Conservation (phyloP, 1,139 yeast genomes). For the Chernovozyma aurita region DNA sequence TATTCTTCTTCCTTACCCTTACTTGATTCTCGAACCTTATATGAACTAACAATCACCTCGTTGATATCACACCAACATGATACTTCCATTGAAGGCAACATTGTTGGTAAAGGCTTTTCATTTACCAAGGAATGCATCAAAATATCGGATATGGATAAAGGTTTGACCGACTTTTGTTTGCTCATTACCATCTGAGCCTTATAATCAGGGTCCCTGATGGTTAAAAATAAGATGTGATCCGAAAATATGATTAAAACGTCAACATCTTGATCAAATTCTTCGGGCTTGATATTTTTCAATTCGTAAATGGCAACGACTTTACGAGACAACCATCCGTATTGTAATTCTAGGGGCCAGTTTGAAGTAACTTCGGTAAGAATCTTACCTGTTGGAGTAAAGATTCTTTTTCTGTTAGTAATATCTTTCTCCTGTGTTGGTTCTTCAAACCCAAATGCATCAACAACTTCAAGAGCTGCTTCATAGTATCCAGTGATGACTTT, state of each 20-base stretch:
- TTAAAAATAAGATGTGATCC: slow-evolving; percentile 67
- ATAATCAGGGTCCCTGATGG: slow-evolving; percentile 39
- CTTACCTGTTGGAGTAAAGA: slow-evolving; percentile 90
- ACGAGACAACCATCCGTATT: slow-evolving; percentile 83
- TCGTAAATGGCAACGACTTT: slow-evolving; percentile 82
- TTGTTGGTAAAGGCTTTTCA: slow-evolving; percentile 65
- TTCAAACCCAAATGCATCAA: slow-evolving; percentile 75
- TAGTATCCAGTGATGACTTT: slow-evolving; percentile 31
- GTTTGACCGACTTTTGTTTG: slow-evolving; percentile 16
- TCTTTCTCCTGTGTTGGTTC: slow-evolving; percentile 21
- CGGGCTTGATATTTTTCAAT: slow-evolving; percentile 28
- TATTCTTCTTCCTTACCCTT: slow-evolving; percentile 14
- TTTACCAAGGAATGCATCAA: slow-evolving; percentile 87
- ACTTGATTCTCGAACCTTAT: slow-evolving; percentile 23
- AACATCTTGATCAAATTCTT: slow-evolving; percentile 21
- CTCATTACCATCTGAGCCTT: slow-evolving; percentile 13
- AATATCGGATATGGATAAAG: slow-evolving; percentile 69
- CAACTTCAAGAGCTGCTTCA: slow-evolving; percentile 55
- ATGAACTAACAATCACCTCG: slow-evolving; percentile 45
- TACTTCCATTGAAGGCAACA: slow-evolving; percentile 66
- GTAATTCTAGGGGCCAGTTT: slow-evolving; percentile 84
- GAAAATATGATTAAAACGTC: slow-evolving; percentile 74
- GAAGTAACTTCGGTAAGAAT: slow-evolving; percentile 77
- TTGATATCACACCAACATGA: slow-evolving; percentile 65
- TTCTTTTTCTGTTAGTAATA: slow-evolving; percentile 46